phyloP scores from a whole-genome alignment of 176 grass and related monocot genomes.

The Alloteropsis semialata region DNA sequence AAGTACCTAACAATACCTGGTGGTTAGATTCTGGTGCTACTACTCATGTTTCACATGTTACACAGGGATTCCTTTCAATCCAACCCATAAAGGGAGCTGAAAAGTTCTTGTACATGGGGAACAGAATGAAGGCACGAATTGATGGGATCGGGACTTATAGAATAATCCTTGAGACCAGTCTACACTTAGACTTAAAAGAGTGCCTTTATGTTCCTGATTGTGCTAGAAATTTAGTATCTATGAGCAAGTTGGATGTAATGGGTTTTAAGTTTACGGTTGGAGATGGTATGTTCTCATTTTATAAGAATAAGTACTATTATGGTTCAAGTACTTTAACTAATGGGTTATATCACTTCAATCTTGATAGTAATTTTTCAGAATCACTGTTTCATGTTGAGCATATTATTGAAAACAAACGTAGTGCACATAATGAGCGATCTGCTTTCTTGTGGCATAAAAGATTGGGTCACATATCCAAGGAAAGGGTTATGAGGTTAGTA shows the following conservation, averaged over 20 bases:
- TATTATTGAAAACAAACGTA: background rate
- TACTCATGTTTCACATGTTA: constrained; percentile 14
- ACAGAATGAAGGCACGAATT: background rate
- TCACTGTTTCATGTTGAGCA: background rate
- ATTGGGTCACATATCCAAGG: background rate
- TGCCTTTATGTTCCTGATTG: background rate
- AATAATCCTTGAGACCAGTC: constrained; percentile 13
- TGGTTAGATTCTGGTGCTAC: background rate
- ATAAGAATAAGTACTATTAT: too few species aligned
- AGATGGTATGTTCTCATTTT: too few species aligned
- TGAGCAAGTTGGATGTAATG: too few species aligned
- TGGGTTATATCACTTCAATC: too few species aligned
- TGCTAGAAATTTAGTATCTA: too few species aligned
- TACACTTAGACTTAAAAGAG: background rate
- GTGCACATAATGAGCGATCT: constrained; percentile 14
- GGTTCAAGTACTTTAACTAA: too few species aligned
- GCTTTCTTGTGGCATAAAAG: constrained; percentile 24
- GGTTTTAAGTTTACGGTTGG: too few species aligned
- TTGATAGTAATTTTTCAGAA: background rate
- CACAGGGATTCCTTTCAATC: constrained; percentile 7
- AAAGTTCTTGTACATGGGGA: constrained; percentile 1
- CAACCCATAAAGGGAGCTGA: constrained; percentile 1
- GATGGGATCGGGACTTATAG: background rate
- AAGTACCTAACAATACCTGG: background rate
- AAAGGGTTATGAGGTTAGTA: constrained; percentile 25